Evolutionary conservation across 768 basidiomycete species (phyloP).

Genomic region (Paxillus ammoniavirescens): DNA sequence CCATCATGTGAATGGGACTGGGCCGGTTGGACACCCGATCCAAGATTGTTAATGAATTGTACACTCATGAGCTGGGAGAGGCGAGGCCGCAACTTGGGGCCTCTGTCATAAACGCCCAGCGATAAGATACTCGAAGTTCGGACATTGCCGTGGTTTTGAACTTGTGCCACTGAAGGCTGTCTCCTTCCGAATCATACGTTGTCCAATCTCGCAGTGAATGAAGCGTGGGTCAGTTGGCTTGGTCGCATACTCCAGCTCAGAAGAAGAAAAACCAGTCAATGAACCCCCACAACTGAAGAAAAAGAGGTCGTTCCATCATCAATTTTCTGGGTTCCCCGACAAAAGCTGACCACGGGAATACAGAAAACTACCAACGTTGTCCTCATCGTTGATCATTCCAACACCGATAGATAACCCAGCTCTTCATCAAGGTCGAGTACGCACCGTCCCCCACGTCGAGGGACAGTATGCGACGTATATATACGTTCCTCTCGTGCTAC

Average conservation of each 20-base stretch:
- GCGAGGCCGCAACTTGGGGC: too few species aligned
- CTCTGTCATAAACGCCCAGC: too few species aligned
- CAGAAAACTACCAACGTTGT: conserved; percentile 65
- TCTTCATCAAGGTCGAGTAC: conserved; percentile 79
- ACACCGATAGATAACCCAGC: conserved; percentile 70
- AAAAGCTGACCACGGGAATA: neutral
- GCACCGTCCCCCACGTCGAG: conserved; percentile 76
- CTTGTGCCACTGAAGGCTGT: too few species aligned
- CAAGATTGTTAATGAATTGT: conserved; percentile 72
- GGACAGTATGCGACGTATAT: conserved; percentile 85
- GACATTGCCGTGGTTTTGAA: too few species aligned
- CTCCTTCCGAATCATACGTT: too few species aligned
- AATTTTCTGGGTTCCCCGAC: neutral
- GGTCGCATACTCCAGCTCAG: conserved; percentile 53
- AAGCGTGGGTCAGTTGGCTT: too few species aligned
- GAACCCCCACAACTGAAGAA: conserved; percentile 28
- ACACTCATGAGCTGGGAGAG: conserved; percentile 48
- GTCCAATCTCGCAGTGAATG: too few species aligned
- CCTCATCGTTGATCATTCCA: conserved; percentile 44
- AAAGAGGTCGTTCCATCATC: conserved; percentile 36
- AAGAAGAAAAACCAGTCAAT: conserved; percentile 32
- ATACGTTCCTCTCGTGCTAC: conserved; percentile 61
- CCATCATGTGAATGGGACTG: conserved; percentile 54
- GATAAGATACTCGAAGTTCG: too few species aligned
- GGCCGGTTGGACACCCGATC: conserved; percentile 32